Percentiles rank a stretch among this genome's conserved stretches.
phyloP scores from a whole-genome alignment of 176 grass and related monocot species.

The Miscanthus lutarioriparius region DNA sequence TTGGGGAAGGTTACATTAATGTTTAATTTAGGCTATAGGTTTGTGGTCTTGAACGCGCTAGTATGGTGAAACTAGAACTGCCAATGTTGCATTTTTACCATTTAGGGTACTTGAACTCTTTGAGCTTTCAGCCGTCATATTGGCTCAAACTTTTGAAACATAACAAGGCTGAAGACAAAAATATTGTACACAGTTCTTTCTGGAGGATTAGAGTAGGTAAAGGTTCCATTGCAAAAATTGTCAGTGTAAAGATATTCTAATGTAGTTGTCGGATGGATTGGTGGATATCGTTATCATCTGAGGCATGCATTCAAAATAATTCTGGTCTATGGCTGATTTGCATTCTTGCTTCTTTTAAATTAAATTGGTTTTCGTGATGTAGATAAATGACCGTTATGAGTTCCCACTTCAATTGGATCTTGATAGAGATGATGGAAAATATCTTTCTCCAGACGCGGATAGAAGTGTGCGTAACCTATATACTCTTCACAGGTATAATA shows the following conservation, averaged over 20 bases:
- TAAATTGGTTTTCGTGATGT: slow-evolving; percentile 32
- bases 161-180: not conserved
- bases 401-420: slow-evolving; percentile 77
- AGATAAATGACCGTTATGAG: slow-evolving; percentile 86
- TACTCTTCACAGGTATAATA: slow-evolving; percentile 70
- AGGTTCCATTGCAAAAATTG: not conserved
- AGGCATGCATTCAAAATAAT: not conserved
- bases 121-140: not conserved
- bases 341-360: slow-evolving; percentile 13
- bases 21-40: not conserved
- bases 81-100: not conserved
- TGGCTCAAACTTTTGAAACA: slow-evolving; percentile 14
- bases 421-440: slow-evolving; percentile 63
- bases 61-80: not conserved
- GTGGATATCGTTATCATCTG: not conserved
- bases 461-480: slow-evolving; percentile 71
- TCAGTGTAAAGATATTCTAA: not conserved
- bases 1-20: not conserved
- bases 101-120: not conserved
- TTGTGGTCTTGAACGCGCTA: slow-evolving; percentile 6
- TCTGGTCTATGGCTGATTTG: not conserved
- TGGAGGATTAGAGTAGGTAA: not conserved
- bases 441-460: slow-evolving; percentile 73
- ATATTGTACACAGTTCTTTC: not conserved
- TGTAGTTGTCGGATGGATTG: not conserved